Evolutionary conservation across 2,329 filamentous ascomycete species (phyloP), one percentile per base, ranked within the genome.

Genomic region (Domatiomyces catenatus): DNA sequence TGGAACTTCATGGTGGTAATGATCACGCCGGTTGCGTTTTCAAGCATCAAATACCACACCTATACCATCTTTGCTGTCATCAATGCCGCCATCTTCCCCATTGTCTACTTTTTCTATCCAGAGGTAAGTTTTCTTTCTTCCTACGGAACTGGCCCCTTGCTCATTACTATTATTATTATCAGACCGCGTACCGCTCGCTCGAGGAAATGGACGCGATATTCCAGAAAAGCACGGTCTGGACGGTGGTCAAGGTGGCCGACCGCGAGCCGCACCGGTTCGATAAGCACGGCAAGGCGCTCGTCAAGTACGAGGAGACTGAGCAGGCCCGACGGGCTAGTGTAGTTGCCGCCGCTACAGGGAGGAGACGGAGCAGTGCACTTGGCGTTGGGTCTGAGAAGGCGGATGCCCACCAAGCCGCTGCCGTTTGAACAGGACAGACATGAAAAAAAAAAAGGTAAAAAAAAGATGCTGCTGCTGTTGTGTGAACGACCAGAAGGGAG

Each of bases 1-100:
- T 86, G 80, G 79, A 85, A 86, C 64, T 88, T 88, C 66, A 67
- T 84, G 62, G 72, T 85, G 55, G 78, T 78, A 75, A 89, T 89
- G 73, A 87, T 89, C 71, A 87, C 85, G 0, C 83, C 84, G 0
- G 87, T 87, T 65, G 87, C 89, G 63, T 84, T 80, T 1, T 69
- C 70, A 0, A 72, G 77, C 7, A 89, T 89, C 53, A 77, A 84
- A 59, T 89, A 83, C 66, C 73, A 75, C 36, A 87, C 88, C 61
- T 85, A 85, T 10, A 86, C 87, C 58, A 79, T 90, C 45, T 89
- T 90, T 63, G 84, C 84, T 0, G 80, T 73, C 1, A 87, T 83
- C 54, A 77, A 77, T 59, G 73, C 73, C 15, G 67, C 68, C 56
- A 77, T 77, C 59, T 67, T 78, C 17, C 75, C 76, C 0, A 69